phyloP scores from a whole-genome alignment of 169 alveolate genomes.

The Plasmodium gonderi region DNA sequence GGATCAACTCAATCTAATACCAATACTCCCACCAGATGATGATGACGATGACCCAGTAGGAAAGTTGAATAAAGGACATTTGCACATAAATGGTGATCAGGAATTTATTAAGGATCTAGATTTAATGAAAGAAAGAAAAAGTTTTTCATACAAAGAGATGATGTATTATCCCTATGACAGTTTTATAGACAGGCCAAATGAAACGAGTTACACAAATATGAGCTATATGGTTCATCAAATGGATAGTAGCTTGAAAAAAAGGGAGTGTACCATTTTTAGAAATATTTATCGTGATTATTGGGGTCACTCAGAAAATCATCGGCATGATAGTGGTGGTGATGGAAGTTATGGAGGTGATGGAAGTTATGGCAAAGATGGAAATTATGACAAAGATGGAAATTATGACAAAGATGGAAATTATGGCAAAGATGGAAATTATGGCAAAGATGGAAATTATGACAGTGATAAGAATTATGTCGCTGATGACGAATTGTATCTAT shows the following conservation, averaged over 20 bases:
- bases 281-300: constrained; percentile 31
- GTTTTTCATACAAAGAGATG: background rate
- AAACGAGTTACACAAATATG: background rate
- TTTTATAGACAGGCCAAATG: background rate
- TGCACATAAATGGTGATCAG: constrained; percentile 24
- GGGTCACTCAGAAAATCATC: background rate
- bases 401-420: background rate
- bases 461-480: background rate
- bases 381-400: background rate
- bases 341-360: no score
- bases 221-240: background rate
- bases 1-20: no score
- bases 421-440: background rate
- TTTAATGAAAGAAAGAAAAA: constrained; percentile 11
- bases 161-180: constrained; percentile 4
- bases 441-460: background rate
- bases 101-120: constrained; percentile 26
- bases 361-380: background rate
- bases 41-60: background rate
- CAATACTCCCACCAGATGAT: no score
- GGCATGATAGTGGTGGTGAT: no score
- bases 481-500: constrained; percentile 21
- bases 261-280: constrained; percentile 7
- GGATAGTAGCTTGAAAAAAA: background rate
- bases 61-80: background rate